Evolutionary conservation across 805 yeast species (phyloP).

Genomic region (Metschnikowia continentalis): DNA sequence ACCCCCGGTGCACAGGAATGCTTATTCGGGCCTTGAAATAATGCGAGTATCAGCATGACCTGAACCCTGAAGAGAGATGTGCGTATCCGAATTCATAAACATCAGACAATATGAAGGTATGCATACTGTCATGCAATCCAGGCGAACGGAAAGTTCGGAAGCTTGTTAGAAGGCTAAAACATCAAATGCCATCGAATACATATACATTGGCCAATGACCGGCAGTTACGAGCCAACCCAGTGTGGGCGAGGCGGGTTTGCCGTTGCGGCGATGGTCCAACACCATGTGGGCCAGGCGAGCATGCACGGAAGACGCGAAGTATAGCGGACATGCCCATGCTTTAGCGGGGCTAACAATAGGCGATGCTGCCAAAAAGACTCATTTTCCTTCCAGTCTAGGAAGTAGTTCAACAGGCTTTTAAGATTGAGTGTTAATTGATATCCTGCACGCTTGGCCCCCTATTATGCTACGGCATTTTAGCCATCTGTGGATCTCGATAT

Average conservation of each 20-base stretch:
- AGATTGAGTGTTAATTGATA: not conserved
- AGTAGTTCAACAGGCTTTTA: not conserved
- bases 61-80: not conserved
- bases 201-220: not conserved
- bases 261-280: not conserved
- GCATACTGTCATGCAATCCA: not conserved
- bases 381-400: not conserved
- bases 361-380: not conserved
- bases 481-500: not conserved
- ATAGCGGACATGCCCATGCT: not conserved
- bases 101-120: not conserved
- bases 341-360: not conserved
- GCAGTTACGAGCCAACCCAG: not conserved
- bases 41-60: not conserved
- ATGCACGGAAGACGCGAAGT: constrained; percentile 1
- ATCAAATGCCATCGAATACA: not conserved
- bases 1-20: not conserved
- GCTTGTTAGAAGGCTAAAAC: too few species aligned
- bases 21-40: not conserved
- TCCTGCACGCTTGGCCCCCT: not conserved
- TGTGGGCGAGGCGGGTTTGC: not conserved
- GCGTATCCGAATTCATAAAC: not conserved
- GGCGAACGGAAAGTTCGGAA: too few species aligned
- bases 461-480: not conserved
- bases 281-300: not conserved